Conservation (phyloP, 164 flowering plant genomes). For the Litsea cubeba region DNA sequence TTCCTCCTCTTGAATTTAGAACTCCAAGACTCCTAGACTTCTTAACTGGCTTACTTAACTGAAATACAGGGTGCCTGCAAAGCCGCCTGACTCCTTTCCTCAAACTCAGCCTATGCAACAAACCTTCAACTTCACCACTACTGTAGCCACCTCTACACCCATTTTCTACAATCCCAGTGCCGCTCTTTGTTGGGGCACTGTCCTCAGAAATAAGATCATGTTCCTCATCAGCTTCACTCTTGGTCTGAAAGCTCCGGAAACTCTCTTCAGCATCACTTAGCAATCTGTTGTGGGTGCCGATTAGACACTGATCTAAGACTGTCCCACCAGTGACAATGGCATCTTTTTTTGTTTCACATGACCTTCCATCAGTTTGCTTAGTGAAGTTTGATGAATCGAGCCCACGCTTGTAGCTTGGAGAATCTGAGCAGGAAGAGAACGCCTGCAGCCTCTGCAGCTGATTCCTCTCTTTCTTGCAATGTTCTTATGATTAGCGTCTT, state of each 20-base stretch:
- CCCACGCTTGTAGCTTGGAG: constrained; percentile 12
- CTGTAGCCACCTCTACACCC: constrained; percentile 27
- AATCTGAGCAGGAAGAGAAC: constrained; percentile 19
- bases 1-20: constrained; percentile 36
- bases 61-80: constrained; percentile 69
- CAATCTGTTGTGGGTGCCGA: constrained; percentile 30
- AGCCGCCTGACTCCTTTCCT: constrained; percentile 65
- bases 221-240: constrained; percentile 32
- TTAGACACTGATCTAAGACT: constrained; percentile 14
- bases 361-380: constrained; percentile 1
- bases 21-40: constrained; percentile 36
- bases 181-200: constrained; percentile 15
- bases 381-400: constrained; percentile 15
- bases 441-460: constrained; percentile 6
- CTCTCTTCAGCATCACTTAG: constrained; percentile 36
- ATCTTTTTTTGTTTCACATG: constrained; percentile 15
- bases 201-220: constrained; percentile 20
- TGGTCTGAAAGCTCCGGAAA: constrained; percentile 32
- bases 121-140: constrained; percentile 37
- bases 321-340: constrained; percentile 10
- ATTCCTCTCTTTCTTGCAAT: constrained; percentile 29
- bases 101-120: constrained; percentile 45
- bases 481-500: constrained; percentile 24
- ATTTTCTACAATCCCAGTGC: constrained; percentile 17
- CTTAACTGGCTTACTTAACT: constrained; percentile 48